Conservation (phyloP, 2,329 filamentous ascomycete species). For the Tolypocladium sp. region DNA sequence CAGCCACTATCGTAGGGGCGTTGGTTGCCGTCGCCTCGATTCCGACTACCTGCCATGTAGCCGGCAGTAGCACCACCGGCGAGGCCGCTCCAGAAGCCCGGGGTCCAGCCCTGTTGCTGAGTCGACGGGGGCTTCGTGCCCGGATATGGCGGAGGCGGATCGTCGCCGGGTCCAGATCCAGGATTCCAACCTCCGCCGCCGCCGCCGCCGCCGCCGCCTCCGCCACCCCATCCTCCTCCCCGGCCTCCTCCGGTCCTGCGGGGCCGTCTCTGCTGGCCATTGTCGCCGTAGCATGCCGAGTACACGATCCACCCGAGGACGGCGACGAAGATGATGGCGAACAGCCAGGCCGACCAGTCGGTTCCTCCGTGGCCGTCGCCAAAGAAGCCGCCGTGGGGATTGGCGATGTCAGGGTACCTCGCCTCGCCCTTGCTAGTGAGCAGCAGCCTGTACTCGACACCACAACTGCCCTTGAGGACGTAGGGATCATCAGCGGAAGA, state of each 20-base stretch:
- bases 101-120: constrained; percentile 46
- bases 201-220: constrained; percentile 26
- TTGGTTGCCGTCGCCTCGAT: constrained; percentile 21
- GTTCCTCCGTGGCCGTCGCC: constrained; percentile 17
- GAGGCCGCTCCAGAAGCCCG: constrained; percentile 68
- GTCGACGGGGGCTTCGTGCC: constrained; percentile 25
- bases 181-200: constrained; percentile 31
- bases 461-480: constrained; percentile 86
- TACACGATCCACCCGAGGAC: constrained; percentile 55
- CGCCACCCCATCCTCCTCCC: constrained; percentile 17
- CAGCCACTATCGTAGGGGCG: constrained; percentile 22
- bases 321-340: constrained; percentile 52
- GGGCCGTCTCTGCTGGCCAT: constrained; percentile 6
- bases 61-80: constrained; percentile 59
- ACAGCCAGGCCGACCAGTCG: constrained; percentile 36
- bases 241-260: constrained; percentile 18
- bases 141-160: constrained; percentile 41
- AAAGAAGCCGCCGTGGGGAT: constrained; percentile 25
- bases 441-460: constrained; percentile 76
- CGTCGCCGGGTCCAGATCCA: constrained; percentile 30
- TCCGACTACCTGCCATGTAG: constrained; percentile 51
- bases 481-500: constrained; percentile 66
- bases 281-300: constrained; percentile 30
- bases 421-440: constrained; percentile 70
- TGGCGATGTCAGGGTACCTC: constrained; percentile 51